phyloP scores from a whole-genome alignment of 2,329 filamentous ascomycete species.

The Pleurostoma richardsiae region DNA sequence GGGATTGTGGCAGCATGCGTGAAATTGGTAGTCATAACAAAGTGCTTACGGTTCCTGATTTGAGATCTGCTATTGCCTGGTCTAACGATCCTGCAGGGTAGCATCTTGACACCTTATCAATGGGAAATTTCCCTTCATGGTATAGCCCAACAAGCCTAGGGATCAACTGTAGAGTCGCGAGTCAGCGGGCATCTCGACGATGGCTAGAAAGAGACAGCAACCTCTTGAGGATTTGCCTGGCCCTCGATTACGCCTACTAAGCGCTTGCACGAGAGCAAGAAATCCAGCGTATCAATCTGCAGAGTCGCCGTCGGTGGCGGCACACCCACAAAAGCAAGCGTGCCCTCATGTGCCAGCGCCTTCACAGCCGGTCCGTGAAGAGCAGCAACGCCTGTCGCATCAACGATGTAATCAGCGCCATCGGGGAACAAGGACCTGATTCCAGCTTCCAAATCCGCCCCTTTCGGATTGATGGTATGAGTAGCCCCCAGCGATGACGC shows the following conservation, averaged over 20 bases:
- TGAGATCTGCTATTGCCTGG: neutral
- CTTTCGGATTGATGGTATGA: conserved; percentile 21
- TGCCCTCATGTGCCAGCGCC: conserved; percentile 17
- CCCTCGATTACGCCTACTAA: conserved; percentile 19
- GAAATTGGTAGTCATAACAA: neutral
- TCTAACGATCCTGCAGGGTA: neutral
- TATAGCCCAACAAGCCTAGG: conserved; percentile 15
- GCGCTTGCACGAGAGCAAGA: conserved; percentile 16
- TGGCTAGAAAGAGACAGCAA: conserved; percentile 1
- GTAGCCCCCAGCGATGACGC: conserved; percentile 32
- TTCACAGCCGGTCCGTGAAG: conserved; percentile 13
- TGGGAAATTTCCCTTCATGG: conserved; percentile 15
- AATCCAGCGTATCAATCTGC: conserved; percentile 13
- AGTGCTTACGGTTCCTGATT: neutral
- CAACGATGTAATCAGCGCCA: conserved; percentile 20
- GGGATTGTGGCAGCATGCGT: neutral
- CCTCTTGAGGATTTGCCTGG: conserved; percentile 10
- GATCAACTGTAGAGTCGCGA: conserved; percentile 8
- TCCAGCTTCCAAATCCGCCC: conserved; percentile 15
- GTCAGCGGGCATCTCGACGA: neutral
- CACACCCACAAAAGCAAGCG: conserved; percentile 19
- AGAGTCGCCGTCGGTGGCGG: conserved; percentile 10
- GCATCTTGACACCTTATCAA: conserved; percentile 7
- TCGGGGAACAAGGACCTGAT: conserved; percentile 16
- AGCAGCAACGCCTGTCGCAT: conserved; percentile 16